These are phyloP conservation scores for Ogataea sp. DNA, from an alignment of 805 yeast genomes.

Conservation along the genomic window DNA sequence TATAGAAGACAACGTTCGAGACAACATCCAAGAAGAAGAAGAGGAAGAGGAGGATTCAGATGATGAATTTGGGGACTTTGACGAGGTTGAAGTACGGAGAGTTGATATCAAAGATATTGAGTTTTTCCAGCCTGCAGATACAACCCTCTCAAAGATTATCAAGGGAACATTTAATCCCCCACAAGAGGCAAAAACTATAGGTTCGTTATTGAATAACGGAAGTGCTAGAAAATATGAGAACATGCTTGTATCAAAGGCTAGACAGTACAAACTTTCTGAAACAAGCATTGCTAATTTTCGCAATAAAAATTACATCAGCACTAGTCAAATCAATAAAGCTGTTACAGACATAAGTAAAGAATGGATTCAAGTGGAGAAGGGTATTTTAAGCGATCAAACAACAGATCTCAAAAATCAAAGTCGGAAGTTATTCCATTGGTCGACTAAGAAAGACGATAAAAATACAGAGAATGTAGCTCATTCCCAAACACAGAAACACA, in stretches of 20 bases:
- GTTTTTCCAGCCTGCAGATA: constrained; percentile 4
- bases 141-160: constrained; percentile 4
- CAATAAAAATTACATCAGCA: constrained; percentile 11
- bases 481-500: not conserved
- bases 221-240: constrained; percentile 7
- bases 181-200: not conserved
- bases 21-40: no score
- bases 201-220: not conserved
- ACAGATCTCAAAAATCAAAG: constrained; percentile 1
- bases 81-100: constrained; percentile 4
- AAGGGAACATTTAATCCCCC: not conserved
- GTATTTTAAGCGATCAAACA: constrained; percentile 6
- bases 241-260: constrained; percentile 5
- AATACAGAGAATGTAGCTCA: not conserved
- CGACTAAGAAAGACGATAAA: not conserved
- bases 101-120: not conserved
- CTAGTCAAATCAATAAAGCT: constrained; percentile 8
- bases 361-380: constrained; percentile 23
- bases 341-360: constrained; percentile 8
- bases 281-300: constrained; percentile 8
- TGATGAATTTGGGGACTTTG: constrained; percentile 21
- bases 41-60: not conserved
- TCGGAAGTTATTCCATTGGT: constrained; percentile 13
- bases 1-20: no score
- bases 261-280: constrained; percentile 2